Evolutionary conservation across 371 early-diverging fungal genomes (phyloP).

Genomic region (Capniomyces stellatus): DNA sequence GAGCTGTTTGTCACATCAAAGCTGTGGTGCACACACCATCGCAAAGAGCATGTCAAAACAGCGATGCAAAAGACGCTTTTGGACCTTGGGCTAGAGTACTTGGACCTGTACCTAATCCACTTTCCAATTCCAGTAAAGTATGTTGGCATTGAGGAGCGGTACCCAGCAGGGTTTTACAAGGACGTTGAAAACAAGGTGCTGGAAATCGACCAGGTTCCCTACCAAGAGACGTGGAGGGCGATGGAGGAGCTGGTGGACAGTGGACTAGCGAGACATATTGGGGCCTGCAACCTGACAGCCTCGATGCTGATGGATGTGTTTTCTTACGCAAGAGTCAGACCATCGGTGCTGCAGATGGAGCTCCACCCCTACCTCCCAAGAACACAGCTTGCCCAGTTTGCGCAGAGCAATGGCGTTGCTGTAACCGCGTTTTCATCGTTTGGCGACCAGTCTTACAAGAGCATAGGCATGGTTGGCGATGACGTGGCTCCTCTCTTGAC

Average conservation of each 20-base stretch:
- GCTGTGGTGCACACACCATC: slow-evolving; percentile 71
- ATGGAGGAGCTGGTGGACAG: slow-evolving; percentile 39
- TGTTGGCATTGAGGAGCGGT: slow-evolving; percentile 9
- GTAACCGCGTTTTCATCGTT: slow-evolving; percentile 77
- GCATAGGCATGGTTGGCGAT: background rate
- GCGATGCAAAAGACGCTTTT: slow-evolving; percentile 41
- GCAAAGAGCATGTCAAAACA: slow-evolving; percentile 43
- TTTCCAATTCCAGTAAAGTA: slow-evolving; percentile 33
- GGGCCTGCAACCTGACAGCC: slow-evolving; percentile 42
- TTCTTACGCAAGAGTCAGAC: slow-evolving; percentile 42
- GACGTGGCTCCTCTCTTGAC: background rate
- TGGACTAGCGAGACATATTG: slow-evolving; percentile 43
- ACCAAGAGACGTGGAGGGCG: slow-evolving; percentile 18
- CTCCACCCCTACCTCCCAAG: slow-evolving; percentile 77
- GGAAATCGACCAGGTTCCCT: background rate
- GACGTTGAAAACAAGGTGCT: slow-evolving; percentile 8
- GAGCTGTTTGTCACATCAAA: slow-evolving; percentile 81
- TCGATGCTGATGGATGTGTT: slow-evolving; percentile 47
- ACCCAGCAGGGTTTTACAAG: slow-evolving; percentile 8
- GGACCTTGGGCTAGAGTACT: slow-evolving; percentile 57
- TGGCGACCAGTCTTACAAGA: slow-evolving; percentile 24
- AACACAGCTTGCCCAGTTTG: slow-evolving; percentile 45
- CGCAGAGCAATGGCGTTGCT: slow-evolving; percentile 42
- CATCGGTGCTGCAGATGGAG: slow-evolving; percentile 76
- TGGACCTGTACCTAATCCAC: slow-evolving; percentile 83